Evolutionary conservation across 2,329 filamentous ascomycete genomes (phyloP).

Genomic region (Colletotrichum destructivum): DNA sequence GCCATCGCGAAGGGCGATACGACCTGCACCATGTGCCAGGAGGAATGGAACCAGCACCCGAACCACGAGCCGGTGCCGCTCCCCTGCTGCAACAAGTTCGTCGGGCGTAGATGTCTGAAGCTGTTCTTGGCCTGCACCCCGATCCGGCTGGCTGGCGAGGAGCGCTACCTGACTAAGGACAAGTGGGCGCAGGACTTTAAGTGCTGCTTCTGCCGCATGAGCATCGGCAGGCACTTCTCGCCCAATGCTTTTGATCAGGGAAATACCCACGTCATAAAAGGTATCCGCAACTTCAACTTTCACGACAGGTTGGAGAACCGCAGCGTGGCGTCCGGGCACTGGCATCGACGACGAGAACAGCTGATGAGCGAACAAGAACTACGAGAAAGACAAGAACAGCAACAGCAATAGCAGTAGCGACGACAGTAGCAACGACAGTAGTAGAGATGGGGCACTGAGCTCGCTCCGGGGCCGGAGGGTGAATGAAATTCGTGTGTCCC

Average conservation of each 20-base stretch:
- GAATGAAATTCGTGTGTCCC: no score
- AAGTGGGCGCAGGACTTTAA: constrained; percentile 22
- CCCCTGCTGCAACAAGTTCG: constrained; percentile 24
- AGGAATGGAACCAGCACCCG: constrained; percentile 15
- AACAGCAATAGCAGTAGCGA: no score
- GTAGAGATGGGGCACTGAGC: no score
- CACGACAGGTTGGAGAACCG: no score
- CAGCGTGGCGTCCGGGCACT: no score
- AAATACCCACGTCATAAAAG: neutral
- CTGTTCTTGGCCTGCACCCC: constrained; percentile 13
- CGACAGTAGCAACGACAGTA: no score
- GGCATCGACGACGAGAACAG: no score
- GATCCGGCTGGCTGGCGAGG: constrained; percentile 5
- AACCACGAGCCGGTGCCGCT: constrained; percentile 31
- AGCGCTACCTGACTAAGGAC: neutral
- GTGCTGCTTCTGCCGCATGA: constrained; percentile 21
- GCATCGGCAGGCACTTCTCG: constrained; percentile 19
- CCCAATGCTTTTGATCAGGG: neutral
- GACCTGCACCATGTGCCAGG: constrained; percentile 12
- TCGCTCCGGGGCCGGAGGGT: no score
- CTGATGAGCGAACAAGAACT: no score
- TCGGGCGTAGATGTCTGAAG: constrained; percentile 35
- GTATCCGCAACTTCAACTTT: neutral
- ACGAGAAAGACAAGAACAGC: no score
- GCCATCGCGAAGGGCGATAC: neutral